phyloP scores from a whole-genome alignment of 2,329 filamentous ascomycete genomes.

The Penicillium crustosum region DNA sequence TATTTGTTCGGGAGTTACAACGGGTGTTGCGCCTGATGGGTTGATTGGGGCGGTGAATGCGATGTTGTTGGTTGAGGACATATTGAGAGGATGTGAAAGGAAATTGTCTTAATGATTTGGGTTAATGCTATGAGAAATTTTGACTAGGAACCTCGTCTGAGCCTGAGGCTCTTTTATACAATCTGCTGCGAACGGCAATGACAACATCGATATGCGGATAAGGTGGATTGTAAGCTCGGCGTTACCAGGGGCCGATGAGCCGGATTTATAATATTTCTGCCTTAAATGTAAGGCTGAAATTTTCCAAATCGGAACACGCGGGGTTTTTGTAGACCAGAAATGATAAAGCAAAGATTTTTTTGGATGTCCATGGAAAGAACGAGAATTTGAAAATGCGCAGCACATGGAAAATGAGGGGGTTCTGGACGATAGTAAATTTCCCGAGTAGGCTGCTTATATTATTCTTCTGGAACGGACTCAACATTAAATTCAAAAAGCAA shows the following conservation, averaged over 20 bases:
- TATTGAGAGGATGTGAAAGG: slow-evolving; percentile 3
- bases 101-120: background rate
- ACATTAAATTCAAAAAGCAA: background rate
- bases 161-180: background rate
- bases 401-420: no score
- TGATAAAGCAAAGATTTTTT: background rate
- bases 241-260: background rate
- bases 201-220: slow-evolving; percentile 2
- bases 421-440: no score
- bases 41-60: slow-evolving; percentile 43
- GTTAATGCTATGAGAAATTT: background rate
- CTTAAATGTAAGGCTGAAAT: background rate
- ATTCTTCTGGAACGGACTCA: background rate
- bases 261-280: background rate
- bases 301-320: background rate
- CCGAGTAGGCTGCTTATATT: background rate
- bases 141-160: background rate
- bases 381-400: background rate
- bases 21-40: slow-evolving; percentile 28
- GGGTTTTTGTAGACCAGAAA: background rate
- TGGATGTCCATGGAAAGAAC: background rate
- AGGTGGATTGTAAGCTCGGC: slow-evolving; percentile 8
- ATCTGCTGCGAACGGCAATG: background rate
- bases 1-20: slow-evolving; percentile 36
- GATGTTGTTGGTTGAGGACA: slow-evolving; percentile 33